phyloP scores from a whole-genome alignment of 1,284 basidiomycete genomes.

The Tilletia walkeri region DNA sequence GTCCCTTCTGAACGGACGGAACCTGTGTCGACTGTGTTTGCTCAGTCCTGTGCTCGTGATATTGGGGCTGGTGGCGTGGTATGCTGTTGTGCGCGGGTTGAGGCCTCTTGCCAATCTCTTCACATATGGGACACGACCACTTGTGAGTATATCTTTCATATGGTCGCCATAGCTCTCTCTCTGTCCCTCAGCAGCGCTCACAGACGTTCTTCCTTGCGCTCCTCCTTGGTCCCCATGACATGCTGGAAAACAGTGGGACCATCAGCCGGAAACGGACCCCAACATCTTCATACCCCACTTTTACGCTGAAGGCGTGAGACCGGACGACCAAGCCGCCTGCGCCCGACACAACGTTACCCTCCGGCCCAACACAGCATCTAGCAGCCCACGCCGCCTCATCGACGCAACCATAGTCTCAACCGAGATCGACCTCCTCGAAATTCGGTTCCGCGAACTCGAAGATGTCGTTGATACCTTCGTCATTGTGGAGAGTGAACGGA shows the following conservation, averaged over 20 bases:
- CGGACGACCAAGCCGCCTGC: conserved; percentile 60
- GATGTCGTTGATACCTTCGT: conserved; percentile 67
- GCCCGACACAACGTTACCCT: conserved; percentile 63
- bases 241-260: background rate
- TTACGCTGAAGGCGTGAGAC: conserved; percentile 62
- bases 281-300: conserved; percentile 62
- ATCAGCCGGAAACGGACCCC: conserved; percentile 20
- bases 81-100: background rate
- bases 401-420: conserved; percentile 56
- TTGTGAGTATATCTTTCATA: background rate
- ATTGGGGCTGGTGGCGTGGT: background rate
- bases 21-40: conserved; percentile 1
- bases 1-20: background rate
- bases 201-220: background rate
- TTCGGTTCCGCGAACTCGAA: conserved; percentile 68
- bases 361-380: background rate
- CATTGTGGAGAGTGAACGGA: conserved; percentile 66
- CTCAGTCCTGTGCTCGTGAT: background rate
- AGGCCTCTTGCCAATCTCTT: conserved; percentile 10
- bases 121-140: conserved; percentile 10
- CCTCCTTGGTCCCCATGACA: no score
- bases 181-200: no score
- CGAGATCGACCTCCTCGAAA: conserved; percentile 70
- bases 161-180: background rate
- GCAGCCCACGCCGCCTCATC: conserved; percentile 18